Evolutionary conservation across 108 stramenopile species (phyloP), one percentile per base, ranked within the genome.

Genomic region (Nitzschia sp.): DNA sequence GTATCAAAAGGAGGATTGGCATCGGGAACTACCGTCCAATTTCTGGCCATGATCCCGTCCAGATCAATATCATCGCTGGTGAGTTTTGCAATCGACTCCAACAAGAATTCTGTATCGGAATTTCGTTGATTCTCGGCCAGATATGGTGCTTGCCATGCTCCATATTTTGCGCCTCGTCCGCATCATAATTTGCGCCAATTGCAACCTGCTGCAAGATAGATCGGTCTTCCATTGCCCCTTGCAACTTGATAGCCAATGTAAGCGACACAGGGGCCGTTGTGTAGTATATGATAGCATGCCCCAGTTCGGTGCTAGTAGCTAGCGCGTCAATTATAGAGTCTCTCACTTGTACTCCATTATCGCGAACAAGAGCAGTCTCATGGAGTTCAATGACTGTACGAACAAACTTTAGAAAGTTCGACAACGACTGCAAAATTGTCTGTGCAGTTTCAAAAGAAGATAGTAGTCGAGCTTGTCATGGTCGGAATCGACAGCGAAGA

Each of bases 261-360:
- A 68, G 35, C 0, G 77, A 67, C 13, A 72, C 55, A 0, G 77
- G 77, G 24, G 61, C 59, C 18, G 42, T 54, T 0, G 77, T 66
- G 61, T 68, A 78, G 67, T 72, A 68, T 2, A 58, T 64, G 17
- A 78, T 38, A 4, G 60, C 62, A 27, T 72, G 46, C 5, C 77
- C 71, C 18, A 78, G 38, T 3, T 54, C 66, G 19, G 65, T 58
- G 64, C 70, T 71, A 34, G 68, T 47, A 17, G 74, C 69, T 23
- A 80, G 46, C 2, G 56, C 49, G 17, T 58, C 51, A 51, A 80
- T 46, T 17, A 80, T 4, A 26, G 46, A 25, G 8, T 72, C 66
- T 9, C 71, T 48, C 26, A 72, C 32, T 48, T 64, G 46, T 6
- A 38, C 23, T 2, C 59, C 66, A 0, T 57, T 59, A 31, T 46